Conservation (phyloP, 2,329 filamentous ascomycete species). For the Acephala macrosclerotiorum region DNA sequence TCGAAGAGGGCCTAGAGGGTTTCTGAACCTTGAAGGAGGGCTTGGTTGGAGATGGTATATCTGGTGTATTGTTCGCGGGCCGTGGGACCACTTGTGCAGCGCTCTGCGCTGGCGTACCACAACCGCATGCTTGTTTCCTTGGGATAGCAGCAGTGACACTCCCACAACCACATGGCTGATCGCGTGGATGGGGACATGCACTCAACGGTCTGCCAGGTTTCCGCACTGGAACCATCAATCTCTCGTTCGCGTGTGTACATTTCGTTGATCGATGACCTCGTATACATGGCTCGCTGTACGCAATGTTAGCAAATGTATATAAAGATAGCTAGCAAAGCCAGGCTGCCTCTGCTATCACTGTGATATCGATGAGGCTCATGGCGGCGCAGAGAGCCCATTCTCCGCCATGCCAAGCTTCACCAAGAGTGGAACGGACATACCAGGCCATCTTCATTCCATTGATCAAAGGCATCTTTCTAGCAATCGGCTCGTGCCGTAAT, state of each 20-base stretch:
- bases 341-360: neutral
- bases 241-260: constrained; percentile 72
- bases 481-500: constrained; percentile 22
- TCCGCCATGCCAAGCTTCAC: constrained; percentile 22
- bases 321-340: neutral
- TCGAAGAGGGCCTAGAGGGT: constrained; percentile 32
- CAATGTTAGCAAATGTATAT: constrained; percentile 31
- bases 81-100: constrained; percentile 27
- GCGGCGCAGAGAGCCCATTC: constrained; percentile 1
- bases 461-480: constrained; percentile 67
- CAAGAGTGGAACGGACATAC: constrained; percentile 53
- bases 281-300: constrained; percentile 72
- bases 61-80: constrained; percentile 31
- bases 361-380: constrained; percentile 28
- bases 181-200: constrained; percentile 68
- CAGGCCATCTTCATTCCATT: constrained; percentile 78
- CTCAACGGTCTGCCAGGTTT: constrained; percentile 76
- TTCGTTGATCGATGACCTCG: constrained; percentile 79
- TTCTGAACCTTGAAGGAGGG: constrained; percentile 42
- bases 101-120: constrained; percentile 47
- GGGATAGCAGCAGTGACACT: constrained; percentile 71
- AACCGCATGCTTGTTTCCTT: constrained; percentile 62
- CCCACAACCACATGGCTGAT: constrained; percentile 61
- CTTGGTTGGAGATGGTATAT: constrained; percentile 48
- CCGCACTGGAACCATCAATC: constrained; percentile 73